A percentile compares a stretch with the other conserved stretches of the same genome.
These are phyloP conservation scores for Mycosarcoma maydis DNA, from an alignment of 1,284 basidiomycete genomes.

Conservation along the genomic window DNA sequence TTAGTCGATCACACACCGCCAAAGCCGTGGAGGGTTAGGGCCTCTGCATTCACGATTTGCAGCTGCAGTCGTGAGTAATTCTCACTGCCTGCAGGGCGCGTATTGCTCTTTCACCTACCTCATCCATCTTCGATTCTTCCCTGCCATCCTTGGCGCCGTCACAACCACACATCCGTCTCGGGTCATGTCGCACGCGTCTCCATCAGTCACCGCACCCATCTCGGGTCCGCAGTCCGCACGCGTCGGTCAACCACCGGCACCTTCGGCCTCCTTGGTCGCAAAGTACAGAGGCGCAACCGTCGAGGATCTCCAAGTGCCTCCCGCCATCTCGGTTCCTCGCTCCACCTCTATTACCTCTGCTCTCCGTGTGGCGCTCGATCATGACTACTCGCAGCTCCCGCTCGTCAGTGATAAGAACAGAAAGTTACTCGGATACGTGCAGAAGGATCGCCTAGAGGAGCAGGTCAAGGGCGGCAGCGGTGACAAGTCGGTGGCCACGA, in stretches of 20 bases:
- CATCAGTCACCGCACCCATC: conserved; percentile 52
- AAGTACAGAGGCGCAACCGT: conserved; percentile 61
- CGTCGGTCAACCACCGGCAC: conserved; percentile 42
- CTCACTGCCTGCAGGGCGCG: conserved; percentile 4
- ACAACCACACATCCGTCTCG: not conserved
- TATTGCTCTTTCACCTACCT: conserved; percentile 6
- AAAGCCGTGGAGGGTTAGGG: conserved; percentile 10
- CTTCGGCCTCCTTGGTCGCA: conserved; percentile 42
- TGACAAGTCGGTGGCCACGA: conserved; percentile 39
- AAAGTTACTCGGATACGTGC: conserved; percentile 59
- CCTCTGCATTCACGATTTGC: not conserved
- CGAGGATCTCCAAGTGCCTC: conserved; percentile 60
- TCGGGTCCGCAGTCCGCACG: conserved; percentile 51
- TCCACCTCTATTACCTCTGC: conserved; percentile 43
- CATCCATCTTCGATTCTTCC: not conserved
- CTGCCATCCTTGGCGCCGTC: not conserved
- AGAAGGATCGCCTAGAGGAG: conserved; percentile 52
- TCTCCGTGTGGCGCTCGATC: conserved; percentile 55
- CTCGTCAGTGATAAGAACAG: conserved; percentile 53
- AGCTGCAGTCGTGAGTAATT: not conserved
- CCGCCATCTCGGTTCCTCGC: conserved; percentile 57
- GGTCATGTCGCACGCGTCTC: conserved; percentile 28
- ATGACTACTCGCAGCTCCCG: conserved; percentile 62
- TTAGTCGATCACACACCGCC: conserved; percentile 25
- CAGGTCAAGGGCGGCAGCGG: conserved; percentile 38